Percentiles rank a stretch among this genome's conserved stretches.
These are phyloP conservation scores for Fusarium nelsonii DNA, from an alignment of 2,329 filamentous ascomycete species.

Conservation along the genomic window DNA sequence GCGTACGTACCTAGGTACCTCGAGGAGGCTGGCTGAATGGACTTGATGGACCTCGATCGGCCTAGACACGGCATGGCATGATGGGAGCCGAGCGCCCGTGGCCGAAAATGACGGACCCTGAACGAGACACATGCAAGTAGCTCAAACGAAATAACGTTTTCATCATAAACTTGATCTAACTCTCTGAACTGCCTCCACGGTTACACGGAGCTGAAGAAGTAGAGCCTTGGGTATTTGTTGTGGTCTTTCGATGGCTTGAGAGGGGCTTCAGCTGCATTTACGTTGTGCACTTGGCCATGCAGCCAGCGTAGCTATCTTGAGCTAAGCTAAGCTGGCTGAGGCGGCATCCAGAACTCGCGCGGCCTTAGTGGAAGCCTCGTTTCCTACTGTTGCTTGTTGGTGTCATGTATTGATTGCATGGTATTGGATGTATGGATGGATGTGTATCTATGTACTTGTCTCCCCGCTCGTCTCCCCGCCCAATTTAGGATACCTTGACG, in stretches of 20 bases:
- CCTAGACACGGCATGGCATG: slow-evolving; percentile 17
- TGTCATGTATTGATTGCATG: not conserved
- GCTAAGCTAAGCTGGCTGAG: slow-evolving; percentile 18
- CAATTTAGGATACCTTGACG: not conserved
- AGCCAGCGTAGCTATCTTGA: slow-evolving; percentile 15
- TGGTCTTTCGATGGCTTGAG: slow-evolving; percentile 27
- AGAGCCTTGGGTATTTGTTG: slow-evolving; percentile 5
- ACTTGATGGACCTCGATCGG: not conserved
- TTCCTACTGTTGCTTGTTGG: slow-evolving; percentile 8
- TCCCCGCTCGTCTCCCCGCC: slow-evolving; percentile 5
- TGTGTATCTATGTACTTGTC: not conserved
- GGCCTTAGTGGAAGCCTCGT: slow-evolving; percentile 16
- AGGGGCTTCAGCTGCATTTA: slow-evolving; percentile 28
- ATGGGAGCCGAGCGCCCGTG: not conserved
- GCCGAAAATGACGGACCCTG: not conserved
- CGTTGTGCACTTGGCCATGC: slow-evolving; percentile 8
- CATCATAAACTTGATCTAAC: not conserved
- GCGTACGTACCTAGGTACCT: not conserved
- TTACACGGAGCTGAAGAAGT: slow-evolving; percentile 27
- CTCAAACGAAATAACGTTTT: not conserved
- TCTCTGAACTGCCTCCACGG: not conserved
- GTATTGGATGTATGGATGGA: slow-evolving; percentile 1
- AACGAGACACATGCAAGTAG: not conserved
- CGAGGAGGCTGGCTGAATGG: slow-evolving; percentile 27
- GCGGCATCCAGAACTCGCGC: slow-evolving; percentile 28